Evolutionary conservation across 768 basidiomycete genomes (phyloP).

Genomic region (Trametes cubensis): DNA sequence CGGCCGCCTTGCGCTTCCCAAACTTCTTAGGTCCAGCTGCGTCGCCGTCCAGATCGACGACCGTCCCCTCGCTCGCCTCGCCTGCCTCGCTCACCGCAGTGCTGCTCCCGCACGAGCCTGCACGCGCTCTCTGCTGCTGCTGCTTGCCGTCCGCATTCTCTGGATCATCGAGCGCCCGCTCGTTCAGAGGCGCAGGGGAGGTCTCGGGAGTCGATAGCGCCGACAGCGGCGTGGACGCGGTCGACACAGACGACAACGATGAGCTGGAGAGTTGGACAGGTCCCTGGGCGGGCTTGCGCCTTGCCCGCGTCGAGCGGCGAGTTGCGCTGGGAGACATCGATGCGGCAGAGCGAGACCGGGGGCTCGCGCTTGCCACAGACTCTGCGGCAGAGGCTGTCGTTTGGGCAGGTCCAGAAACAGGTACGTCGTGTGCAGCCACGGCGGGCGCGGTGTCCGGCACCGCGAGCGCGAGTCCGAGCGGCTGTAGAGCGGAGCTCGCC

Average conservation of each 20-base stretch:
- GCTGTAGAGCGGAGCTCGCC: slow-evolving; percentile 4
- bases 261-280: slow-evolving; percentile 7
- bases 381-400: not conserved
- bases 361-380: too few relatives aligned
- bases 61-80: slow-evolving; percentile 23
- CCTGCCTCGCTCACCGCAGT: slow-evolving; percentile 23
- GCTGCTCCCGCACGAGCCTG: slow-evolving; percentile 23
- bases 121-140: not conserved
- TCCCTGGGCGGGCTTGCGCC: slow-evolving; percentile 21
- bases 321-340: slow-evolving; percentile 5
- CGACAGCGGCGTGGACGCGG: slow-evolving; percentile 9
- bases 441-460: slow-evolving; percentile 5
- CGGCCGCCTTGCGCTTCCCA: slow-evolving; percentile 16
- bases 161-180: not conserved
- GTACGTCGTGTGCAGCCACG: not conserved
- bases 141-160: not conserved
- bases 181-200: not conserved
- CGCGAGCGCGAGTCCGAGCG: slow-evolving; percentile 5
- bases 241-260: not conserved
- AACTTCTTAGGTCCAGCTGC: not conserved
- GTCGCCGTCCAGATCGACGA: slow-evolving; percentile 14
- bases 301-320: slow-evolving; percentile 17
- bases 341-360: not conserved
- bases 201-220: slow-evolving; percentile 1
- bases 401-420: not conserved